Conservation (phyloP, 2,329 filamentous ascomycete species). For the Alternaria hordeiaustralica region DNA sequence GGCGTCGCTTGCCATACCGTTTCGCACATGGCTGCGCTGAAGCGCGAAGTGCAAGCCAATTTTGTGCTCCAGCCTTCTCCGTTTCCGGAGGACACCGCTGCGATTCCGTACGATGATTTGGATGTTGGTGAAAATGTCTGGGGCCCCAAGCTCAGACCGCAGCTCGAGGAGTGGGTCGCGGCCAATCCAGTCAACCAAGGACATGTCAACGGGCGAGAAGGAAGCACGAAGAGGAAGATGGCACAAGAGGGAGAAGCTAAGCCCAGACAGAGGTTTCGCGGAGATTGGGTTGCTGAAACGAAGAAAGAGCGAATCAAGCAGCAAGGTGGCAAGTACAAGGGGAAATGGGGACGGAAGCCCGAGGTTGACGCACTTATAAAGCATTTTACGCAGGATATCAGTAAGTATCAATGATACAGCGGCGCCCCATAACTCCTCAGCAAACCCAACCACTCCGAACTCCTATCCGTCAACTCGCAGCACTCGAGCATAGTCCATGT, state of each 20-base stretch:
- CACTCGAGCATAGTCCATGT: constrained; percentile 28
- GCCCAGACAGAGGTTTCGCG: constrained; percentile 36
- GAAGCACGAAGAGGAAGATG: constrained; percentile 17
- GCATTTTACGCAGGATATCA: not conserved
- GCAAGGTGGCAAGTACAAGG: constrained; percentile 36
- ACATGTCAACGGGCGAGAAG: constrained; percentile 30
- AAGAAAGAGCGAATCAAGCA: constrained; percentile 40
- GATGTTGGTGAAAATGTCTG: constrained; percentile 32
- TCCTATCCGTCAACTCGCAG: constrained; percentile 24
- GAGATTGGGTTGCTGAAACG: constrained; percentile 34
- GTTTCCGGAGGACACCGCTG: not conserved
- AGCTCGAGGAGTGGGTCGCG: constrained; percentile 33
- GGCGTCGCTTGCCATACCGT: constrained; percentile 31
- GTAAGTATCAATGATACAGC: constrained; percentile 11
- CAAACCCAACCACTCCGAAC: constrained; percentile 25
- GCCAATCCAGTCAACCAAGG: constrained; percentile 21
- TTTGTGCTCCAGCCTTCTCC: constrained; percentile 5
- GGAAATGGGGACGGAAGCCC: constrained; percentile 30
- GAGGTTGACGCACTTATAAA: not conserved
- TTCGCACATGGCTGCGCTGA: constrained; percentile 34
- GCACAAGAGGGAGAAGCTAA: constrained; percentile 16
- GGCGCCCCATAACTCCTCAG: constrained; percentile 25
- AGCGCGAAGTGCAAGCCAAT: constrained; percentile 34
- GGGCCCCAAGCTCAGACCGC: constrained; percentile 25
- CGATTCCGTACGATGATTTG: constrained; percentile 23